Evolutionary conservation across 129 eudicot species (phyloP).

Genomic region (Flaveria trinervia): DNA sequence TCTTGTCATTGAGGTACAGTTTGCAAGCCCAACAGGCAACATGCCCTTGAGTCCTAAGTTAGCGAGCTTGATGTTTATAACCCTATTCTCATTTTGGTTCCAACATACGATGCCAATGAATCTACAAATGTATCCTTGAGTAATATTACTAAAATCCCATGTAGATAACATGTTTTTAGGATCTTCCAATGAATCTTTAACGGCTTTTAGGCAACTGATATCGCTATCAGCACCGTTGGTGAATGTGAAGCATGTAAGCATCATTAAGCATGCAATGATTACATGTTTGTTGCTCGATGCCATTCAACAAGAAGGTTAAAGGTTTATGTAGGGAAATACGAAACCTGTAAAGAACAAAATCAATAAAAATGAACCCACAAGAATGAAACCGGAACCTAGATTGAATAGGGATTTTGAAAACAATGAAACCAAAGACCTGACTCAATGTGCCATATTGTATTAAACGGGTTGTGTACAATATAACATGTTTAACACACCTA

Average conservation of each 20-base stretch:
- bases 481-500: too few species aligned
- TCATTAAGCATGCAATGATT: background rate
- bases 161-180: constrained; percentile 42
- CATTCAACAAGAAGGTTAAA: background rate
- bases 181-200: constrained; percentile 51
- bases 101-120: constrained; percentile 67
- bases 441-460: too few species aligned
- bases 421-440: too few species aligned
- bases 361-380: background rate
- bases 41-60: constrained; percentile 55
- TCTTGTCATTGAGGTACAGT: constrained; percentile 55
- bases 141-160: constrained; percentile 51
- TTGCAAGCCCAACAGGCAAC: constrained; percentile 50
- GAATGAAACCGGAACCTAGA: background rate
- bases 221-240: constrained; percentile 42
- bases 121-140: constrained; percentile 53
- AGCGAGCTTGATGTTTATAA: constrained; percentile 50
- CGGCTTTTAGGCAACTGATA: constrained; percentile 48
- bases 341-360: background rate
- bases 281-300: background rate
- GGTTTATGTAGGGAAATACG: background rate
- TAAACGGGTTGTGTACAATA: too few species aligned
- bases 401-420: too few species aligned
- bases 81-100: constrained; percentile 55
- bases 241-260: constrained; percentile 5